These are phyloP conservation scores for Trypanosoma cruzi DNA, from an alignment of 208 protist species.

Conservation along the genomic window DNA sequence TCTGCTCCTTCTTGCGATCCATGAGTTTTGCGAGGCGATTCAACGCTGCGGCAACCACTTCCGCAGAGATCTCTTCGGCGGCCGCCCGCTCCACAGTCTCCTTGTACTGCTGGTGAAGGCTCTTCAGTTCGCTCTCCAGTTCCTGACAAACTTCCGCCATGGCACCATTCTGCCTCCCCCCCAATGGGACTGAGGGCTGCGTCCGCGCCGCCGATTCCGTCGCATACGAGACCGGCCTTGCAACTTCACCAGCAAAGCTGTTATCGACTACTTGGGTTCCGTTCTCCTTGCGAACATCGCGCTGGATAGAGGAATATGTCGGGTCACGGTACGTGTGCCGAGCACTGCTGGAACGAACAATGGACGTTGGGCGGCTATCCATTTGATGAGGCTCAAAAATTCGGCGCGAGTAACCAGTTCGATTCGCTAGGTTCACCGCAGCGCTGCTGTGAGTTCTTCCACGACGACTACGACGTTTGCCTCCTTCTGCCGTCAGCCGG, in stretches of 20 bases:
- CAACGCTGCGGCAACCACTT: conserved; percentile 58
- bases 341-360: conserved; percentile 11
- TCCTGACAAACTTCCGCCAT: conserved; percentile 65
- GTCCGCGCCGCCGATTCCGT: not conserved
- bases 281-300: conserved; percentile 64
- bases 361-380: conserved; percentile 15
- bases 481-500: conserved; percentile 10
- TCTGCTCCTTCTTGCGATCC: conserved; percentile 82
- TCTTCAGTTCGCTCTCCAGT: conserved; percentile 65
- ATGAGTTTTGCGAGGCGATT: conserved; percentile 62
- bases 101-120: conserved; percentile 75
- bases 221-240: conserved; percentile 1
- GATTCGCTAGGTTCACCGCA: not conserved
- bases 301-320: conserved; percentile 83
- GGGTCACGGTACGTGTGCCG: conserved; percentile 71
- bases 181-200: not conserved
- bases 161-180: conserved; percentile 10
- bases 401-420: conserved; percentile 5
- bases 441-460: not conserved
- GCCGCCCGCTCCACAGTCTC: conserved; percentile 56
- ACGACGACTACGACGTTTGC: not conserved
- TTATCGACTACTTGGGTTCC: not conserved
- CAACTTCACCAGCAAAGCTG: not conserved
- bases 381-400: not conserved
- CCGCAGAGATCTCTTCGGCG: conserved; percentile 48